A percentile compares a stretch with the other conserved stretches of the same genome.
Conservation (phyloP, 805 yeast species). For the Lachancea thermotolerans region DNA sequence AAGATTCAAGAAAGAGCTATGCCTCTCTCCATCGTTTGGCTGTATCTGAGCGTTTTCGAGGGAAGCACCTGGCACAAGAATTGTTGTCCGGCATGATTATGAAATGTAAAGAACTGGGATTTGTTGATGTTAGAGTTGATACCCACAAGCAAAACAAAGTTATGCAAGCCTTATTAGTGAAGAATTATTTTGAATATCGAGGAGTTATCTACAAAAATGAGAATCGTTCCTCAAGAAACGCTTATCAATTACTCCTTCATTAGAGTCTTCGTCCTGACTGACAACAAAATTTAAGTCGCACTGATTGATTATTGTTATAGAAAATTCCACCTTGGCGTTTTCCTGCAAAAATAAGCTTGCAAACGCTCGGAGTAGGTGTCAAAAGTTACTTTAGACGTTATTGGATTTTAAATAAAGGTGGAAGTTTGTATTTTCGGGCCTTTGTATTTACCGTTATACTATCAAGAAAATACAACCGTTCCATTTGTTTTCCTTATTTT, state of each 20-base stretch:
- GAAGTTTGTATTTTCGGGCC: too few relatives aligned
- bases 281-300: too few relatives aligned
- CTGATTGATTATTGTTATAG: too few relatives aligned
- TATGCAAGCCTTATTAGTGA: background rate
- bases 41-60: constrained; percentile 1
- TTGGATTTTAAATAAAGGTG: too few relatives aligned
- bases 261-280: too few relatives aligned
- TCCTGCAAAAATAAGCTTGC: too few relatives aligned
- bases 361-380: too few relatives aligned
- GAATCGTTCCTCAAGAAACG: background rate
- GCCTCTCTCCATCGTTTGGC: constrained; percentile 4
- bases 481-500: too few relatives aligned
- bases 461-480: too few relatives aligned
- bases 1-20: background rate
- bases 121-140: constrained; percentile 2
- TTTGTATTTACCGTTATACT: too few relatives aligned
- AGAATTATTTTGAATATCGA: constrained; percentile 2
- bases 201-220: background rate
- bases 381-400: too few relatives aligned
- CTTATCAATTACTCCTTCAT: background rate
- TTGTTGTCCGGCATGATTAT: background rate
- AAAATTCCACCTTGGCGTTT: too few relatives aligned
- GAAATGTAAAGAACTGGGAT: background rate
- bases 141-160: constrained; percentile 2
- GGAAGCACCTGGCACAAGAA: background rate